Evolutionary conservation across 2,329 filamentous ascomycete species (phyloP), one percentile per base, ranked within the genome.

Genomic region (Acephala macrosclerotiorum): DNA sequence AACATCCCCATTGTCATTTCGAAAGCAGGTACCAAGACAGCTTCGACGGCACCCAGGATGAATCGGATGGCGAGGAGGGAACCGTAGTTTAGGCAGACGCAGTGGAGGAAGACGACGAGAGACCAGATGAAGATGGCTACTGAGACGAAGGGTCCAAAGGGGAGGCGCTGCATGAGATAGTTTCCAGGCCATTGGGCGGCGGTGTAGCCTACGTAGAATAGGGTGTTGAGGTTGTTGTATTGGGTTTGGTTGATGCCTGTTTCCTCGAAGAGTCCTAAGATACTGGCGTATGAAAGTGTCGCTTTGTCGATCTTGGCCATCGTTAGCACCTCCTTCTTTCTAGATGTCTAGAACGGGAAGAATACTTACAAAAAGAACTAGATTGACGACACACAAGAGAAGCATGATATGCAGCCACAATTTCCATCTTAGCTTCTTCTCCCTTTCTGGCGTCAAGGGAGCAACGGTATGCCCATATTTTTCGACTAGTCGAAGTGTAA

Each of bases 201-300:
- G n/a, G 18, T 16, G 40, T 42, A 42, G 40, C 40, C 40, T 16
- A 42, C 40, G n/a, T 42, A 42, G n/a, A 42, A 42, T 5, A 42
- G n/a, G 40, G 40, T 42, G 40, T 42, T 42, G 40, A 42, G 40
- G n/a, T 42, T 42, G n/a, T 42, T 42, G 14, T 42, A 42, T n/a
- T 42, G 40, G n/a, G 40, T 42, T 18, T 42, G 40, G 16, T 42
- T 42, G 40, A 42, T 42, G 18, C 40, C 40, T n/a, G 40, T 42
- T n/a, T 42, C 40, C 16, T 42, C 40, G 40, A 42, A 42, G 1
- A 42, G 40, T 2, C 40, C 40, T 16, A 42, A 18, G n/a, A 42
- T 42, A n/a, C 40, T 42, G 4, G 40, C 40, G 40, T 42, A 42
- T 5, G 40, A 42, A 18, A 42, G 40, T 7, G 40, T 42, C 18